Base-by-base conservation (phyloP, 176 grass and related monocot genomes). In the Cenchrus americanus region DNA sequence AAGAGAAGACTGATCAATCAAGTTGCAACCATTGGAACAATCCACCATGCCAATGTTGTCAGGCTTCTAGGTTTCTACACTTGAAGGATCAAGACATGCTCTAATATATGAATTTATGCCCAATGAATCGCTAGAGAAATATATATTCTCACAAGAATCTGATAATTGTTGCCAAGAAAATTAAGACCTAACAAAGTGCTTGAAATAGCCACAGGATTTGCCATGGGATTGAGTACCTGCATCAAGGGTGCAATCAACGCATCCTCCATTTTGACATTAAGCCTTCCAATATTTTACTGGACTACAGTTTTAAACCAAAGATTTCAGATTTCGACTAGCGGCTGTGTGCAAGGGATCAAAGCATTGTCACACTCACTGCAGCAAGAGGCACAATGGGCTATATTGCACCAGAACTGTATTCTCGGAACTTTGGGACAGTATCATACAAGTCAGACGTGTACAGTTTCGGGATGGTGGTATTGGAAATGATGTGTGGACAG, bases 251-350 rank as follows among this genome's bases (percentile, higher is more conserved):
- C 40, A 82, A 90, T 9, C 81, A 94, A 14, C 87, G 87, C 26
- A 94, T 94, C 14, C 82, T 94, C 21, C 93, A 92, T 26, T 92
- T 94, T 2, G 89, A 94, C 54, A 94, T 94, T 54, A 94, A 94
- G 54, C 92, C 89, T 40, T 78, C 89, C 1, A 94, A 92, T 7
- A 89, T 94, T 24, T 72, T 94, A 26, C 13, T 92, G 13, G 89
- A 94, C 78, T 76, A 80, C n/a, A 49, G 42, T 24, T 87, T 85
- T 5, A 88, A 62, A 5, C 92, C 90, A 0, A 95, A 95, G 61
- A 94, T 94, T 26, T 87, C 87, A 32, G 89, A 94, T 58, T 94
- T 94, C 12, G 87, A 13, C 87, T 94, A 7, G 87, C 92, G 15
- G 67, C 18, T 92, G 6, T 94, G 92, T 22, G 69, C 89, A 22